Conservation (phyloP, 1,139 yeast species). For the Pichia sp. region DNA sequence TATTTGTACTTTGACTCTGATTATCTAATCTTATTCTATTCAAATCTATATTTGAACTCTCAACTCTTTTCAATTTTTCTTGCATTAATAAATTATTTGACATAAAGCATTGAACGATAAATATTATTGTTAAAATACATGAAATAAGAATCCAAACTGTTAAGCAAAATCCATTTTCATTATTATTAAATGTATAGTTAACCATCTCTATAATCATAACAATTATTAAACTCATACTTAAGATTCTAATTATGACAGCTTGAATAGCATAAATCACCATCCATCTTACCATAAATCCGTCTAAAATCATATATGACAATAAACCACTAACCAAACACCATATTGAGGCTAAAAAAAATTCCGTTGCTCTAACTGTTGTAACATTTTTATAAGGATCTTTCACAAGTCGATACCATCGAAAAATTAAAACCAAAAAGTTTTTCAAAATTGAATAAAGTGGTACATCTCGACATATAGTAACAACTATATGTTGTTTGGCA, state of each 20-base stretch:
- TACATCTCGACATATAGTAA: constrained; percentile 66
- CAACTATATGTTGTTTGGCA: constrained; percentile 67
- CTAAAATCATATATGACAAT: constrained; percentile 74
- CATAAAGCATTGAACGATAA: constrained; percentile 80
- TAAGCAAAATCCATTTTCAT: constrained; percentile 50
- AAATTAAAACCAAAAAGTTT: constrained; percentile 23
- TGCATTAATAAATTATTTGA: constrained; percentile 74
- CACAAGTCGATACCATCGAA: constrained; percentile 21
- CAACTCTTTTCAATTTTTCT: constrained; percentile 19
- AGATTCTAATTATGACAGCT: constrained; percentile 81
- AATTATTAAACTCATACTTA: constrained; percentile 71
- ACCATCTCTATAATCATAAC: constrained; percentile 65
- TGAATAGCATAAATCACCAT: constrained; percentile 81
- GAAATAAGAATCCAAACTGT: constrained; percentile 91
- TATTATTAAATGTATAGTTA: constrained; percentile 51
- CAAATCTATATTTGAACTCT: neutral
- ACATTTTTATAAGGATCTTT: constrained; percentile 25
- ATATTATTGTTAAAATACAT: constrained; percentile 75
- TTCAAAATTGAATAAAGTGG: constrained; percentile 35
- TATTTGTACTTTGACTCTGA: neutral
- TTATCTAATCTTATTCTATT: constrained; percentile 1
- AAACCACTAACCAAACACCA: constrained; percentile 88
- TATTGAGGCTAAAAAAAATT: constrained; percentile 61
- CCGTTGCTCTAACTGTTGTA: constrained; percentile 57
- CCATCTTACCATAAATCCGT: constrained; percentile 90